Evolutionary conservation across 441 rosid genomes (phyloP).

Genomic region (Bocquillonia castaneifolia): DNA sequence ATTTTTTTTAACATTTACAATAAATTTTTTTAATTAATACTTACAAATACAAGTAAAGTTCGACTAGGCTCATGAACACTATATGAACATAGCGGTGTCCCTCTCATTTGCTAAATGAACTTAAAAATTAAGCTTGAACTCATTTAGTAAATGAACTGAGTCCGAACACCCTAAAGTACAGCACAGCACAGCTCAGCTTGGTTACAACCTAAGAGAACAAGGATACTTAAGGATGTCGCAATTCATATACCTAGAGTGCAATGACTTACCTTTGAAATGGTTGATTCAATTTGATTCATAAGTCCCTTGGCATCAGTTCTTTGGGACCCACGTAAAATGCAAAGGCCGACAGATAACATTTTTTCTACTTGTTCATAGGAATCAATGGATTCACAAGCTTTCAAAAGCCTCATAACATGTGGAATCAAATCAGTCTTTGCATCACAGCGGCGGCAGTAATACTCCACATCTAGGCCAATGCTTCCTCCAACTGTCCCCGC

Average conservation of each 20-base stretch:
- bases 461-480: slow-evolving; percentile 85
- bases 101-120: no score
- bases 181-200: no score
- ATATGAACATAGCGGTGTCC: no score
- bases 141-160: no score
- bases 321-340: slow-evolving; percentile 57
- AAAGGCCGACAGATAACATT: slow-evolving; percentile 50
- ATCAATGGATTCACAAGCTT: slow-evolving; percentile 53
- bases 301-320: slow-evolving; percentile 41
- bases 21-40: no score
- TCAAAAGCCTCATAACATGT: slow-evolving; percentile 49
- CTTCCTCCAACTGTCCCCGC: slow-evolving; percentile 90
- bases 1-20: no score
- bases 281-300: slow-evolving; percentile 45
- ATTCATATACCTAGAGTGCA: not conserved
- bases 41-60: no score
- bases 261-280: slow-evolving; percentile 52
- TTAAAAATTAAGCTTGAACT: no score
- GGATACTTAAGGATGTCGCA: no score
- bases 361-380: slow-evolving; percentile 52
- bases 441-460: slow-evolving; percentile 83
- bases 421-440: slow-evolving; percentile 59
- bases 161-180: no score
- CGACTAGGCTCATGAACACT: no score
- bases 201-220: no score